A percentile compares a stretch with the other conserved stretches of the same genome.
phyloP scores from a whole-genome alignment of 306 rosid species.

The Citrullus mucosospermus region DNA sequence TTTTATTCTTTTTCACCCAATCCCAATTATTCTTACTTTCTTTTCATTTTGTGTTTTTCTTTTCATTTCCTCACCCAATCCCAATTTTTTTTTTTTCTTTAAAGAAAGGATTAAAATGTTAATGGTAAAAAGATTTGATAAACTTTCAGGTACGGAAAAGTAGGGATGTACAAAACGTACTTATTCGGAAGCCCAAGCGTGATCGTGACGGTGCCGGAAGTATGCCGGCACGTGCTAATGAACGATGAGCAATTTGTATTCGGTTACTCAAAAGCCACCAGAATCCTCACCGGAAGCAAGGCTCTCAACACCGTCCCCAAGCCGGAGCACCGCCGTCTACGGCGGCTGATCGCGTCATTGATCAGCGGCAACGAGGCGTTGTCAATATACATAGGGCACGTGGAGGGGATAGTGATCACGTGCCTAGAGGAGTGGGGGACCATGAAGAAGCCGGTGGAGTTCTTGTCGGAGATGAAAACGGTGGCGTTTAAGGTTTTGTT shows the following conservation, averaged over 20 bases:
- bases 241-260: slow-evolving; percentile 2
- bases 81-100: too few species aligned
- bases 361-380: slow-evolving; percentile 13
- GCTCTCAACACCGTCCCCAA: not conserved
- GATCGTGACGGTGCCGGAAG: slow-evolving; percentile 12
- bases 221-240: slow-evolving; percentile 9
- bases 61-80: too few species aligned
- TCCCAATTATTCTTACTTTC: not conserved
- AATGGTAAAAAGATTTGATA: not conserved
- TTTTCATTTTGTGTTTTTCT: not conserved
- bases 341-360: slow-evolving; percentile 1
- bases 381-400: slow-evolving; percentile 1
- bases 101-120: not conserved
- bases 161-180: slow-evolving; percentile 17
- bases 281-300: slow-evolving; percentile 1
- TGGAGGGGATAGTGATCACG: not conserved
- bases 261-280: slow-evolving; percentile 8
- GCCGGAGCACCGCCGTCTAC: slow-evolving; percentile 12
- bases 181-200: slow-evolving; percentile 17
- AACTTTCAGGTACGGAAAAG: slow-evolving; percentile 15
- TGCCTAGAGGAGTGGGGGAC: slow-evolving; percentile 12
- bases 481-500: slow-evolving; percentile 3
- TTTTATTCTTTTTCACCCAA: not conserved
- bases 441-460: slow-evolving; percentile 20
- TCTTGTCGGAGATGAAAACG: slow-evolving; percentile 11